Conservation (phyloP, 83 land plant species). For the Diphasiastrum complanatum region DNA sequence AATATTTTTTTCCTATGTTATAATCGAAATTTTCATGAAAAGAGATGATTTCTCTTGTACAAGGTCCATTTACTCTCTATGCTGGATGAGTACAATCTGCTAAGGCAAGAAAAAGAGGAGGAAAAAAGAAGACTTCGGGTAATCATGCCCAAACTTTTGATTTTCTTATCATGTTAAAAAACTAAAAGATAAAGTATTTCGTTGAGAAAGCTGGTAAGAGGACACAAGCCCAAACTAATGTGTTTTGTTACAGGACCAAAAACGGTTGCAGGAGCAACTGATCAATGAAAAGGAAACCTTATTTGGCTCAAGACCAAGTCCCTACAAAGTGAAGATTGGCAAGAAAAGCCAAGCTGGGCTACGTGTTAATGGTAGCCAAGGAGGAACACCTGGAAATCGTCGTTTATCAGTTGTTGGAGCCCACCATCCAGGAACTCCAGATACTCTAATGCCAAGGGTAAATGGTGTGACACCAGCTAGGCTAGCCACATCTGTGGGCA, state of each 20-base stretch:
- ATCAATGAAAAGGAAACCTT: constrained; percentile 8
- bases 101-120: constrained; percentile 6
- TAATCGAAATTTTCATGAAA: too few relatives aligned
- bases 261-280: constrained; percentile 15
- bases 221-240: too few relatives aligned
- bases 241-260: constrained; percentile 12
- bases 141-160: too few relatives aligned
- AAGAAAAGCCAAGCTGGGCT: background rate
- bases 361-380: background rate
- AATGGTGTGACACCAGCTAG: background rate
- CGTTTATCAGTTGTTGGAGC: constrained; percentile 5
- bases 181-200: too few relatives aligned
- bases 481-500: background rate
- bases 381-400: constrained; percentile 1
- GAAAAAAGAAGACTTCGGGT: constrained; percentile 1
- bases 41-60: too few relatives aligned
- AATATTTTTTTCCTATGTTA: background rate
- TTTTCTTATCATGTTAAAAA: too few relatives aligned
- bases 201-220: too few relatives aligned
- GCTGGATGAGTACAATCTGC: background rate
- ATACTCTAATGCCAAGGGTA: background rate
- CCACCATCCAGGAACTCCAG: background rate
- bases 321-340: background rate
- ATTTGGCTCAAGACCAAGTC: constrained; percentile 11
- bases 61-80: background rate